These are phyloP conservation scores for Leucoagaricus sp. DNA, from an alignment of 1,284 basidiomycete species.

Conservation along the genomic window DNA sequence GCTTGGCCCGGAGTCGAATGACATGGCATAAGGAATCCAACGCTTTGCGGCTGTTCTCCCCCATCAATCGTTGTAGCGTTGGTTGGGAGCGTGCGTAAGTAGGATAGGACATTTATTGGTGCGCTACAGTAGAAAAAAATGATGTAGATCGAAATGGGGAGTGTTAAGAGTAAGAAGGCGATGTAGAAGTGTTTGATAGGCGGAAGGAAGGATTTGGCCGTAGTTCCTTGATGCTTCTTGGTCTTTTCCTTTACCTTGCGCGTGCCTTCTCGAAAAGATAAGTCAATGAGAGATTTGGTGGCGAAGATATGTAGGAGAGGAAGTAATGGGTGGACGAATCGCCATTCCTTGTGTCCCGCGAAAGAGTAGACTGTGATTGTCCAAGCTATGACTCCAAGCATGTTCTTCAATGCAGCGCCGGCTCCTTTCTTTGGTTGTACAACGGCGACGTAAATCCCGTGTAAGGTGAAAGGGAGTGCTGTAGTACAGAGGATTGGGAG, in stretches of 20 bases:
- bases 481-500: conserved; percentile 82
- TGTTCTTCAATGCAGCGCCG: conserved; percentile 36
- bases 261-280: conserved; percentile 33
- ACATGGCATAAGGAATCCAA: conserved; percentile 94
- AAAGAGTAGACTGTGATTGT: conserved; percentile 76
- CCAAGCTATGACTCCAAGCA: conserved; percentile 62
- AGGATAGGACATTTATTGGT: conserved; percentile 74
- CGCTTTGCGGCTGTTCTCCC: conserved; percentile 35
- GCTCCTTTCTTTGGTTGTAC: conserved; percentile 27
- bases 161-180: conserved; percentile 48
- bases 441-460: conserved; percentile 52
- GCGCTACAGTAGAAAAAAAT: conserved; percentile 74
- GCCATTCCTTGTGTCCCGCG: conserved; percentile 93
- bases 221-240: neutral
- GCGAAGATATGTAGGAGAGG: conserved; percentile 86
- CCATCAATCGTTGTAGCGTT: conserved; percentile 36
- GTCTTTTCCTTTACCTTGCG: conserved; percentile 1
- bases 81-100: conserved; percentile 54
- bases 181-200: conserved; percentile 40
- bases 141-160: conserved; percentile 70
- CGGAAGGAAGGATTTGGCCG: neutral
- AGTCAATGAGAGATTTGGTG: conserved; percentile 66
- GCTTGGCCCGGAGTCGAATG: conserved; percentile 97
- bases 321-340: conserved; percentile 92
- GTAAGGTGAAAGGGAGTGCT: conserved; percentile 68